Conservation (phyloP, 164 flowering plant species). For the Nelumbo lutea region DNA sequence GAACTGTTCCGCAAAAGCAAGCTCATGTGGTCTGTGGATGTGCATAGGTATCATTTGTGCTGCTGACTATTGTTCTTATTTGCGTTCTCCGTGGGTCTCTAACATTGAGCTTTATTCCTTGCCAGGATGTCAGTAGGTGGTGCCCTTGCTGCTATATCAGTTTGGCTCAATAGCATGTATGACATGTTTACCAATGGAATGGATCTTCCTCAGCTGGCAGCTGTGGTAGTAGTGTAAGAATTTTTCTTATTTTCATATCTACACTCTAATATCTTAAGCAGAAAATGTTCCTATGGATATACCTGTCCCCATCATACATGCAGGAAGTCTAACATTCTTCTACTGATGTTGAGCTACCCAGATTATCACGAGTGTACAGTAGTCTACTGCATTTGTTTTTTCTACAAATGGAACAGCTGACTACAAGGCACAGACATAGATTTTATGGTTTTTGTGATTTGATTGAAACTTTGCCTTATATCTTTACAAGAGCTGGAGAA, state of each 20-base stretch:
- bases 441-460: background rate
- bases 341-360: background rate
- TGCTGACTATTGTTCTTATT: background rate
- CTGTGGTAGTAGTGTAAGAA: constrained; percentile 80
- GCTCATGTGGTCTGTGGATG: constrained; percentile 85
- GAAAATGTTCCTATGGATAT: background rate
- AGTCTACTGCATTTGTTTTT: background rate
- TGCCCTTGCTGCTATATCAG: constrained; percentile 72
- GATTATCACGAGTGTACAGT: background rate
- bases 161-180: constrained; percentile 69
- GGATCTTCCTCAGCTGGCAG: constrained; percentile 79
- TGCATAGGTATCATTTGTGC: constrained; percentile 55
- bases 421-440: background rate
- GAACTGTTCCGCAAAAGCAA: constrained; percentile 71
- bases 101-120: constrained; percentile 9
- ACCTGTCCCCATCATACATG: background rate
- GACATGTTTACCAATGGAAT: constrained; percentile 44
- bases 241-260: constrained; percentile 4
- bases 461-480: background rate
- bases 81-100: background rate
- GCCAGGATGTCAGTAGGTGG: constrained; percentile 92
- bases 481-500: background rate
- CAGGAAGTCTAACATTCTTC: background rate
- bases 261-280: background rate
- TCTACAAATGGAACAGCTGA: background rate